Evolutionary conservation across 2,329 filamentous ascomycete genomes (phyloP), one percentile per base, ranked within the genome.

Genomic region (Talaromyces sp.): DNA sequence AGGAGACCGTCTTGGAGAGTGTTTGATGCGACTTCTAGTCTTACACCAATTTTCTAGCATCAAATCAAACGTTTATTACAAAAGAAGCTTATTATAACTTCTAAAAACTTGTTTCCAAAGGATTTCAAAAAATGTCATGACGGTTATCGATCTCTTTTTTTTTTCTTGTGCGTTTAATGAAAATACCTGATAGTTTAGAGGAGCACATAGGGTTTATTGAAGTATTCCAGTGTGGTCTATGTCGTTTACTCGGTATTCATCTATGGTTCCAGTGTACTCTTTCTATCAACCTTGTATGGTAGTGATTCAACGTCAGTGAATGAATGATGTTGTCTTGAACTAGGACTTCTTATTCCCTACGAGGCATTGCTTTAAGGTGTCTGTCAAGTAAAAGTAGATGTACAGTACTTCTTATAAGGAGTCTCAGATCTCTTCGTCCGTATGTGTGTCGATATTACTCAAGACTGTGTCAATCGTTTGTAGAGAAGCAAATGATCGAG

Each of bases 1-100:
- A 97, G 91, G 93, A 99, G 88, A 86, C 86, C 76, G 92, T 97
- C 76, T 86, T 97, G 74, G 91, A 96, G 80, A 88, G 87, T 80
- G 95, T 98, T 83, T 98, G 92, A 92, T 52, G 25, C 18, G 60
- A 52, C 23, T 50, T 50, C 25, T 57, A 57, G 54, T 44, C 37
- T 61, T 39, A 14, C 40, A 46, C 23, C 35, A 39, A 55, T 25
- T 55, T 54, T 50, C 42, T 61, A 61, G 48, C 59, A 57, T 57
- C 54, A 57, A 61, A 54, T 55, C 35, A 55, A 61, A 57, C 37
- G 54, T 57, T 42, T 57, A 39, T 54, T 60, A 23, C 40, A 52
- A 62, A 31, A 48, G 33, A 59, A 55, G 21, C 25, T 16, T 61
- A 42, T 46, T 8, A 23, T 52, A 28, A 40, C 39, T 40, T 60